These are phyloP conservation scores for Pleomassaria siparia DNA, from an alignment of 2,329 filamentous ascomycete species.

Conservation along the genomic window DNA sequence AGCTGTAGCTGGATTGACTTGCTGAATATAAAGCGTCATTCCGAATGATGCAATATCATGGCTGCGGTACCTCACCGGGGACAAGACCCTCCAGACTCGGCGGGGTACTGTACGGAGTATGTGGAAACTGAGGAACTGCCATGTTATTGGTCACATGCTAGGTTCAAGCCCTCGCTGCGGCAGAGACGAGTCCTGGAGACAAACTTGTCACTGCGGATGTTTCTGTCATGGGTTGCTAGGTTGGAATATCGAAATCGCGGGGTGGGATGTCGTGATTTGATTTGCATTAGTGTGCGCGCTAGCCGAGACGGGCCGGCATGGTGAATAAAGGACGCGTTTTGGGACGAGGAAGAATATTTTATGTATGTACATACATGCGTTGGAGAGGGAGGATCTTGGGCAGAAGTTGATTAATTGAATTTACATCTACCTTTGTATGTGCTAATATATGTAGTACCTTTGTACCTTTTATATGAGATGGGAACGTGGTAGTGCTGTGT, in stretches of 20 bases:
- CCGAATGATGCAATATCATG: conserved; percentile 37
- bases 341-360: not conserved
- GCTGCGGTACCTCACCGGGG: conserved; percentile 5
- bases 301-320: not conserved
- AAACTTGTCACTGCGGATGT: not conserved
- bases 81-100: too few species aligned
- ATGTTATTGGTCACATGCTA: conserved; percentile 21
- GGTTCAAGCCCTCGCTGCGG: conserved; percentile 12
- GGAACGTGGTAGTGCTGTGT: too few species aligned
- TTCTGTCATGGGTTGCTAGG: conserved; percentile 2
- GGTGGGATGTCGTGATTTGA: conserved; percentile 40
- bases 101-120: too few species aligned
- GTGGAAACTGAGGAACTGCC: too few species aligned
- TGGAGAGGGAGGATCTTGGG: not conserved
- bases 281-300: conserved; percentile 19
- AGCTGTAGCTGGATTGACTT: not conserved
- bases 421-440: too few species aligned
- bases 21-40: not conserved
- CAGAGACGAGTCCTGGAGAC: conserved; percentile 5
- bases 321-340: not conserved
- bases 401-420: too few species aligned
- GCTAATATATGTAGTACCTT: too few species aligned
- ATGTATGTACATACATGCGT: not conserved
- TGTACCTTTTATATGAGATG: too few species aligned
- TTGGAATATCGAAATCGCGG: conserved; percentile 30